Base-by-base conservation (phyloP, 257 asterid species). In the Anisodus acutangulus region DNA sequence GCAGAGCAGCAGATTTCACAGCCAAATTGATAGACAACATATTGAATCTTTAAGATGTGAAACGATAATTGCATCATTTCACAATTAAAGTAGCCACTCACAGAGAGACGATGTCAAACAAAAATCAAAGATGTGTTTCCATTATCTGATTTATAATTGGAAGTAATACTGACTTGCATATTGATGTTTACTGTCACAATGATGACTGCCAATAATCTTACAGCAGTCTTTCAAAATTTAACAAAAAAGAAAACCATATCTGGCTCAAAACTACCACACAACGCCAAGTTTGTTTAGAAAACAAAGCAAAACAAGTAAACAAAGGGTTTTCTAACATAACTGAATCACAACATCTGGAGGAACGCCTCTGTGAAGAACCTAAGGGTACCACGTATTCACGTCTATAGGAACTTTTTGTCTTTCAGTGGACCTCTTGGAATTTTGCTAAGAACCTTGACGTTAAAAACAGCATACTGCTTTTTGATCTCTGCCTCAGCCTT, bases 401-500 rank as follows among this genome's bases (percentile, higher is more conserved):
- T 84, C 89, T 93, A 94, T 9, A 86, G 85, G 72, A 90, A 60
- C 89, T 94, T 94, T 92, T 93, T 92, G 85, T 85, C 92, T 87
- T 88, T 90, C 84, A 90, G 85, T 1, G 93, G 84, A 17, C 94
- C 92, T 89, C 86, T 90, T 1, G 98, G 98, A 31, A 94, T 91
- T 86, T 93, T 94, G 90, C 97, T 93, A 88, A 94, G 86, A 69
- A 92, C 94, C 91, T 94, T 93, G 17, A 71, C 94, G 80, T 95
- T 74, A 79, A 95, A 93, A 69, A 92, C 93, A 2, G 89, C 93
- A 87, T 90, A 95, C 81, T 94, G 98, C 88, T 94, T 95, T 88
- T 93, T 95, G 80, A 95, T 54, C 92, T 95, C 98, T 9, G 84
- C 88, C 89, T 90, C 97, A 17, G 95, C 98, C 88, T 94, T 95